A percentile compares a stretch with the other conserved stretches of the same genome.
phyloP scores from a whole-genome alignment of 176 grass and related monocot genomes.

The Saccharum spontaneum region DNA sequence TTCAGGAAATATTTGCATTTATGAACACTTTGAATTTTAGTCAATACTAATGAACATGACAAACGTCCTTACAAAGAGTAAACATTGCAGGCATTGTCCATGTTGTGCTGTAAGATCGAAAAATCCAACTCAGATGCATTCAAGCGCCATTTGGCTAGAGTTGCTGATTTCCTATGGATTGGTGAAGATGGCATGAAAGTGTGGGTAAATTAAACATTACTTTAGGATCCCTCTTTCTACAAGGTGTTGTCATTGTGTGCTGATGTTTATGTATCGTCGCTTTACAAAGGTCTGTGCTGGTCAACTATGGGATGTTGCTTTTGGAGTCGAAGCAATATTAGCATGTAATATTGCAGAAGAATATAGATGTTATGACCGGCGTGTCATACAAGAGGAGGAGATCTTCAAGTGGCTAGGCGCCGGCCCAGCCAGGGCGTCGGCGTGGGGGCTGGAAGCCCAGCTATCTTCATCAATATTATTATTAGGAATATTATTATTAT shows the following conservation, averaged over 20 bases:
- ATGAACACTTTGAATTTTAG: neutral
- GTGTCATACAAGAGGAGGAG: no score
- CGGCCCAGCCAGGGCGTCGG: no score
- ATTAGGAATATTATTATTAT: no score
- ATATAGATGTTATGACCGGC: no score
- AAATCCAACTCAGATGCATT: conserved; percentile 55
- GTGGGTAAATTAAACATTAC: conserved; percentile 48
- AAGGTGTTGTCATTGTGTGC: neutral
- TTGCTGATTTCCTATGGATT: conserved; percentile 70
- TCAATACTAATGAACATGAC: neutral
- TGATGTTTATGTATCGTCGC: neutral
- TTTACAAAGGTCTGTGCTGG: conserved; percentile 46
- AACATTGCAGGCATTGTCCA: conserved; percentile 57
- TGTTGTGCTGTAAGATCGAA: conserved; percentile 59
- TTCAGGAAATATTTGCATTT: neutral
- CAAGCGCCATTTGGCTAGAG: conserved; percentile 64
- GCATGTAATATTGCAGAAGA: conserved; percentile 45
- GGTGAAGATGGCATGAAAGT: conserved; percentile 95
- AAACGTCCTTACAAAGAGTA: neutral
- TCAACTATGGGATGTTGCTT: conserved; percentile 71
- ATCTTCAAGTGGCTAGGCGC: no score
- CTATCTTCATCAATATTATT: no score
- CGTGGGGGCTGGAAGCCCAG: no score
- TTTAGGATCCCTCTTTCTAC: neutral
- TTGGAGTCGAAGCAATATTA: conserved; percentile 70